Evolutionary conservation across 345 rosid genomes (phyloP).

Genomic region (Erodium maritimum): DNA sequence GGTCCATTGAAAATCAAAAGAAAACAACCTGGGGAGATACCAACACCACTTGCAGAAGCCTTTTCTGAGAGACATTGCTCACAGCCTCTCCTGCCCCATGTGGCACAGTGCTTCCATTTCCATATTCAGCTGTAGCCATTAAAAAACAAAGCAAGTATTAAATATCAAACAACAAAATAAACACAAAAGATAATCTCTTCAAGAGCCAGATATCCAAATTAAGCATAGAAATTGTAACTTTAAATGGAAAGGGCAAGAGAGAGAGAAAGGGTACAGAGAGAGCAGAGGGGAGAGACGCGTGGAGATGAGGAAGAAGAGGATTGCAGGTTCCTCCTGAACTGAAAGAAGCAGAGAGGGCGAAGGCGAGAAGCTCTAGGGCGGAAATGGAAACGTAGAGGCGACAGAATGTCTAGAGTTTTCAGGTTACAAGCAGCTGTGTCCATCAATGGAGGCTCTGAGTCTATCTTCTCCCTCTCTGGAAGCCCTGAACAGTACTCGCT

Average conservation of each 20-base stretch:
- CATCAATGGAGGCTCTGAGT: too few species aligned
- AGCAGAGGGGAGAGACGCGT: conserved; percentile 23
- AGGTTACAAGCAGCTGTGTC: conserved; percentile 11
- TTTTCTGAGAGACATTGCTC: conserved; percentile 24
- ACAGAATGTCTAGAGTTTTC: conserved; percentile 25
- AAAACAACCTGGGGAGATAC: conserved; percentile 80
- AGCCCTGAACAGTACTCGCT: too few species aligned
- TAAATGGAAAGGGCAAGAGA: too few species aligned
- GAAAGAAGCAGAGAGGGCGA: conserved; percentile 11
- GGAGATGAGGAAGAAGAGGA: conserved; percentile 7
- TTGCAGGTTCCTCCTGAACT: too few species aligned
- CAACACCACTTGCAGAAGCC: conserved; percentile 75
- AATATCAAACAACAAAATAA: too few species aligned
- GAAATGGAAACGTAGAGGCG: conserved; percentile 22
- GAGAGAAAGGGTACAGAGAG: conserved; percentile 17
- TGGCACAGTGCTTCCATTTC: conserved; percentile 29
- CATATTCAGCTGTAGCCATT: conserved; percentile 28
- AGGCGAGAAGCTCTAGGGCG: conserved; percentile 8
- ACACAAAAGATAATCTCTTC: too few species aligned
- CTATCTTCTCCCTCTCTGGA: too few species aligned
- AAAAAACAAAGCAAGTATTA: background rate
- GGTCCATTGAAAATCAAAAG: background rate
- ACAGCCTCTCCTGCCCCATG: conserved; percentile 35
- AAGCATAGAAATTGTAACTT: too few species aligned
- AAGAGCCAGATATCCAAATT: too few species aligned